Evolutionary conservation across 2,329 filamentous ascomycete genomes (phyloP), one percentile per base, ranked within the genome.

Genomic region (Sporothrix pallida): DNA sequence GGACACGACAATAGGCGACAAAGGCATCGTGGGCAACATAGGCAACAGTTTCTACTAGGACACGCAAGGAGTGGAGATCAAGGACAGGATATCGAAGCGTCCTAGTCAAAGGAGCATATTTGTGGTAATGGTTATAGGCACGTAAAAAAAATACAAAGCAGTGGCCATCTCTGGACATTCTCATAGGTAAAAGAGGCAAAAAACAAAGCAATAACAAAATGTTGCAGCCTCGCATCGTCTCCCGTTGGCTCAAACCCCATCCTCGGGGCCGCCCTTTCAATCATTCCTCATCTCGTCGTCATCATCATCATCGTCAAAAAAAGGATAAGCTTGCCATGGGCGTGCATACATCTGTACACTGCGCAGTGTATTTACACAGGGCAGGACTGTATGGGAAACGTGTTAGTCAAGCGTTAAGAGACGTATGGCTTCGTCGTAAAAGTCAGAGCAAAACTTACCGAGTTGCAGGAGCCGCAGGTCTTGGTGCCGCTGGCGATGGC

Each of bases 391-490:
- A 15, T 31, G 13, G 26, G 12, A 4, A n/a, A 17, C 17, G 42
- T 58, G 31, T 65, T 23, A 67, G 63, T n/a, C 17, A 37, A 37
- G 60, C 10, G 26, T 17, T 3, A 54, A 23, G 13, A 37, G 31
- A 17, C 6, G 15, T 46, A 56, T 15, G 26, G 9, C 37, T 20
- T 10, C 13, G n/a, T 23, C 37, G 10, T 3, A 17, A 58, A 12
- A 37, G 17, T 46, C 7, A 15, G 46, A 17, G 26, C 44, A 52
- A 50, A 2, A 48, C 87, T 78, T 83, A 90, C 88, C 78, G 88
- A 87, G 73, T 88, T 88, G 82, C 88, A 90, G 74, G 84, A 82
- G 74, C 79, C 78, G 83, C 88, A 90, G 75, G 83, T 84, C 87
- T 90, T 90, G 82, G 78, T 77, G 58, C 78, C 77, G 77, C 83